A percentile compares a stretch with the other conserved stretches of the same genome.
phyloP scores from a whole-genome alignment of 257 asterid genomes.

The Echites panduratus region DNA sequence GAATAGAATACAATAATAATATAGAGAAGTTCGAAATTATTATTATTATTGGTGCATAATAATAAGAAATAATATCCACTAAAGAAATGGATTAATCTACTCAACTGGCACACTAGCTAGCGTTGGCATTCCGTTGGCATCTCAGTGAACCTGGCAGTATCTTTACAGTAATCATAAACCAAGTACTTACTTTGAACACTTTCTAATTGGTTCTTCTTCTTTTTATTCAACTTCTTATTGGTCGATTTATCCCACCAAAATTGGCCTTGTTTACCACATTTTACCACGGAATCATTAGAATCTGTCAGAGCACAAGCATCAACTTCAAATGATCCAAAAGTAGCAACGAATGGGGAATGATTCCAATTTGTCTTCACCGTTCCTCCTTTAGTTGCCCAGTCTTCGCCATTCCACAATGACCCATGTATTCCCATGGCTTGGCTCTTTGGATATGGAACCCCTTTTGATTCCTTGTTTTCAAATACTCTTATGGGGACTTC shows the following conservation, averaged over 20 bases:
- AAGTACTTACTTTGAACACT: conserved; percentile 32
- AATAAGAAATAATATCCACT: too few species aligned
- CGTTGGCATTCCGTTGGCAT: conserved; percentile 45
- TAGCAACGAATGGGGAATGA: conserved; percentile 38
- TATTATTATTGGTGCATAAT: too few species aligned
- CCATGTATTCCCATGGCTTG: conserved; percentile 58
- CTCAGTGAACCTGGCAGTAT: conserved; percentile 37
- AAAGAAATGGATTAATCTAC: too few species aligned
- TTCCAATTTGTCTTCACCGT: conserved; percentile 58
- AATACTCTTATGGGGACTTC: conserved; percentile 48
- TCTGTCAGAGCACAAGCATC: conserved; percentile 39
- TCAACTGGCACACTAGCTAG: neutral
- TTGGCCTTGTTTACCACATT: conserved; percentile 37
- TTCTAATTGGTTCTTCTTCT: conserved; percentile 25
- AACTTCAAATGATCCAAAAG: conserved; percentile 32
- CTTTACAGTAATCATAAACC: conserved; percentile 55
- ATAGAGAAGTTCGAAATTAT: too few species aligned
- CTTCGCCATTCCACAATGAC: conserved; percentile 55
- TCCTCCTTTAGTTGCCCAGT: conserved; percentile 71
- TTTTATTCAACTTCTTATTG: conserved; percentile 27
- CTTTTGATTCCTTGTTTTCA: conserved; percentile 36
- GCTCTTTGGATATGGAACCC: conserved; percentile 34
- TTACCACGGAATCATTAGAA: conserved; percentile 17
- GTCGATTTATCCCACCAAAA: conserved; percentile 63
- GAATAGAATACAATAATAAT: too few species aligned